Conservation (phyloP, 75 land plant species). For the Selaginella moellendorffii region DNA sequence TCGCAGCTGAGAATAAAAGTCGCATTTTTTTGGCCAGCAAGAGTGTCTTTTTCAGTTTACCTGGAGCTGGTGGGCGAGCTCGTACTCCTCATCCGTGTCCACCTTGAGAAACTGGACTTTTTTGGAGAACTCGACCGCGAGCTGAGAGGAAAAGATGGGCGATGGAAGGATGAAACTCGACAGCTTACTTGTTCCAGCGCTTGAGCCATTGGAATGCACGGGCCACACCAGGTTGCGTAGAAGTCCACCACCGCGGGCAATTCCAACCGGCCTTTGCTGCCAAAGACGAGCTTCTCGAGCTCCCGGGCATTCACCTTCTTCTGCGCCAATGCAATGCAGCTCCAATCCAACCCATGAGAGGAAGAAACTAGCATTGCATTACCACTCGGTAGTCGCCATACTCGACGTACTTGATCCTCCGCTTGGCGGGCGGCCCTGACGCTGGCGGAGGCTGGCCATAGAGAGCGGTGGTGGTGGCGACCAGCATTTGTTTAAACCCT, state of each 20-base stretch:
- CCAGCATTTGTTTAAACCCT: too few relatives aligned
- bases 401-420: neutral
- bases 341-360: too few relatives aligned
- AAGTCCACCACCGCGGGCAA: slow-evolving; percentile 73
- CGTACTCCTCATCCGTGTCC: slow-evolving; percentile 97
- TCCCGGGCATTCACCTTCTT: slow-evolving; percentile 44
- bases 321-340: slow-evolving; percentile 30
- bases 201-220: slow-evolving; percentile 81
- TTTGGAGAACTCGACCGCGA: slow-evolving; percentile 72
- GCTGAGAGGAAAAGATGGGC: slow-evolving; percentile 26
- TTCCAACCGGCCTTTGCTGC: too few relatives aligned
- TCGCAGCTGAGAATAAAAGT: slow-evolving; percentile 68
- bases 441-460: too few relatives aligned
- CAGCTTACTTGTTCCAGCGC: slow-evolving; percentile 68
- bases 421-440: neutral
- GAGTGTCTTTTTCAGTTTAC: too few relatives aligned
- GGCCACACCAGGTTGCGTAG: slow-evolving; percentile 97
- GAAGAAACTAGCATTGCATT: too few relatives aligned
- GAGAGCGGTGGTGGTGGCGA: too few relatives aligned
- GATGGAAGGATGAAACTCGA: neutral
- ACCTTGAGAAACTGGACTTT: slow-evolving; percentile 64
- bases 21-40: too few relatives aligned
- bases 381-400: neutral
- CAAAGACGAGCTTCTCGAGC: slow-evolving; percentile 37
- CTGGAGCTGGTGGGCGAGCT: slow-evolving; percentile 83